phyloP scores from a whole-genome alignment of 257 asterid species.

The Nicotiana tomentosiformis region DNA sequence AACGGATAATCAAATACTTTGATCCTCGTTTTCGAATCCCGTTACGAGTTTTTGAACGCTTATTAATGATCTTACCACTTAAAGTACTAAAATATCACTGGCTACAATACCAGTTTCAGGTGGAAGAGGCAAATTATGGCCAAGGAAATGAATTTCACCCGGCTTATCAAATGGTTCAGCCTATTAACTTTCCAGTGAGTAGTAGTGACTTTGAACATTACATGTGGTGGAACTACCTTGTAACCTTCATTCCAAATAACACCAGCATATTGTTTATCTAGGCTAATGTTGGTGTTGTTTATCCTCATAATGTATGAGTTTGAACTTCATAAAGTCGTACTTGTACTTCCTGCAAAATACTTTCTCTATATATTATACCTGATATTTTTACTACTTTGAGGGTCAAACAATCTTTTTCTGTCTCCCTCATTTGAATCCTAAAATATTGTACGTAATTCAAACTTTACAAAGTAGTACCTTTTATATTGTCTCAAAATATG shows the following conservation, averaged over 20 bases:
- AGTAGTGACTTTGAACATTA: background rate
- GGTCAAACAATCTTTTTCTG: background rate
- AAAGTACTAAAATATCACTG: background rate
- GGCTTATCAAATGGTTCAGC: constrained; percentile 13
- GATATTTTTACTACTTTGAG: background rate
- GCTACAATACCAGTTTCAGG: background rate
- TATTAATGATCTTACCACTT: background rate
- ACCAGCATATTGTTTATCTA: background rate
- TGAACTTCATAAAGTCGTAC: background rate
- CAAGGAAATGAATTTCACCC: background rate
- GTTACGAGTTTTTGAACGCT: background rate
- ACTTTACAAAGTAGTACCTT: background rate
- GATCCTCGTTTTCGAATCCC: background rate
- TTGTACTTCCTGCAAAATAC: background rate
- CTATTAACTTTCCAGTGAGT: constrained; percentile 17
- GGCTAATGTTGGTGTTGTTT: background rate
- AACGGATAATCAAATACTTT: background rate
- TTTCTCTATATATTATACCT: background rate
- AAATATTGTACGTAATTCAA: background rate
- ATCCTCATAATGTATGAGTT: background rate
- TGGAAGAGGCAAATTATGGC: background rate
- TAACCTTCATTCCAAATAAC: background rate
- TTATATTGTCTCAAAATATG: background rate
- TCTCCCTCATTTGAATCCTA: background rate
- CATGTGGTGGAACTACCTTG: background rate